Evolutionary conservation across 176 grass and related monocot species (phyloP).

Genomic region (Carex scoparia): DNA sequence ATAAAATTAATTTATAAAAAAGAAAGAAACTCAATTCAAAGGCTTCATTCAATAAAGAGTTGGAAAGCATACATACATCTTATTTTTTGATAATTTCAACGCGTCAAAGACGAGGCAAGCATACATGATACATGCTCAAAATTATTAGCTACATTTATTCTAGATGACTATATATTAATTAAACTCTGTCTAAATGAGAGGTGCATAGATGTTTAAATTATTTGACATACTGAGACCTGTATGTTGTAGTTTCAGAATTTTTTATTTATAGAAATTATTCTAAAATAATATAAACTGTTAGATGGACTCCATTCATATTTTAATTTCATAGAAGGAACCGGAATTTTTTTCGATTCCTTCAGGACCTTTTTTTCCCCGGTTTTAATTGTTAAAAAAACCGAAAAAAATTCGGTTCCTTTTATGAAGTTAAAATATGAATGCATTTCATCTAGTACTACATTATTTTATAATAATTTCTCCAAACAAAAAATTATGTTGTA

Average conservation of each 20-base stretch:
- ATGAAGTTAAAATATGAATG: no score
- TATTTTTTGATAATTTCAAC: slow-evolving; percentile 7
- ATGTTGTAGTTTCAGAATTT: background rate
- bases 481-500: background rate
- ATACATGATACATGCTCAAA: slow-evolving; percentile 11
- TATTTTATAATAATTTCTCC: no score
- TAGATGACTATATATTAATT: background rate
- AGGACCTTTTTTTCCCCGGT: no score
- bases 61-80: background rate
- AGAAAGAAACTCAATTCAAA: background rate
- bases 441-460: no score
- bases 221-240: background rate
- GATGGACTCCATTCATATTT: no score
- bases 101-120: slow-evolving; percentile 19
- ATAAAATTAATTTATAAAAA: background rate
- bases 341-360: no score
- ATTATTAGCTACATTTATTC: slow-evolving; percentile 11
- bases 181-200: no score
- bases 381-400: no score
- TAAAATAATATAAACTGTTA: no score
- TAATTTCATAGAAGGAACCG: no score
- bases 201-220: background rate
- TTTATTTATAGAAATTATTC: no score
- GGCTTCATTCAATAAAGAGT: background rate
- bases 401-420: no score